Evolutionary conservation across 2,329 filamentous ascomycete genomes (phyloP).

Genomic region (Ceratocystis huliohia): DNA sequence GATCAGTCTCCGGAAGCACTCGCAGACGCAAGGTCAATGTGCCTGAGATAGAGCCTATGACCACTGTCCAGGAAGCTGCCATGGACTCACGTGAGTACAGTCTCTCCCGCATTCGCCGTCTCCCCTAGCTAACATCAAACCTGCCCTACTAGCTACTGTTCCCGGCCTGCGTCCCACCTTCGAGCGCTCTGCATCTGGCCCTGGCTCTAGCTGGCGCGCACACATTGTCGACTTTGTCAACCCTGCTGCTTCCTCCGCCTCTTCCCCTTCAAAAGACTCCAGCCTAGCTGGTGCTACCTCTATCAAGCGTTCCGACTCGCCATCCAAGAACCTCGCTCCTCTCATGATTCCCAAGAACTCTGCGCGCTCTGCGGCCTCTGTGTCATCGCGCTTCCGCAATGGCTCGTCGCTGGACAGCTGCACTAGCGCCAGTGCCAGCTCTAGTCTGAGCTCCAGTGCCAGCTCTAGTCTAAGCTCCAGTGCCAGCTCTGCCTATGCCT

Average conservation of each 20-base stretch:
- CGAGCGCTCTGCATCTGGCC: conserved; percentile 46
- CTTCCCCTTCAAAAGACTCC: neutral
- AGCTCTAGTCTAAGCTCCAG: neutral
- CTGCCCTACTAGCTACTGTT: conserved; percentile 43
- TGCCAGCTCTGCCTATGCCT: neutral
- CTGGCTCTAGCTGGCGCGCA: neutral
- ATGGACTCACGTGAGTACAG: conserved; percentile 55
- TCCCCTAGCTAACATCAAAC: conserved; percentile 4
- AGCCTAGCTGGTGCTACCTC: neutral
- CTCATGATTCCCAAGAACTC: conserved; percentile 17
- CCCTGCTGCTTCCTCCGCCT: neutral
- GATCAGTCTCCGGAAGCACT: conserved; percentile 33
- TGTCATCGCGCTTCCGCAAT: conserved; percentile 17
- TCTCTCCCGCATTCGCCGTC: neutral
- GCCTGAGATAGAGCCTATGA: conserved; percentile 54
- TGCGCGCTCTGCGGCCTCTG: conserved; percentile 4
- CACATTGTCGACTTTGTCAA: conserved; percentile 17
- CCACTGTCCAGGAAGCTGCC: conserved; percentile 51
- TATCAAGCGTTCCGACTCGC: conserved; percentile 14
- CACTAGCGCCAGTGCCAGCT: neutral
- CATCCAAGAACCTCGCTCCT: conserved; percentile 14
- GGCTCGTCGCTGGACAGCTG: conserved; percentile 15
- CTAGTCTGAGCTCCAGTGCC: neutral
- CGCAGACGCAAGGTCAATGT: conserved; percentile 52
- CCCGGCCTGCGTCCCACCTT: conserved; percentile 52